Base-by-base conservation (phyloP, 192 early-diverging fungal genomes). In the Linnemannia schmuckeri region DNA sequence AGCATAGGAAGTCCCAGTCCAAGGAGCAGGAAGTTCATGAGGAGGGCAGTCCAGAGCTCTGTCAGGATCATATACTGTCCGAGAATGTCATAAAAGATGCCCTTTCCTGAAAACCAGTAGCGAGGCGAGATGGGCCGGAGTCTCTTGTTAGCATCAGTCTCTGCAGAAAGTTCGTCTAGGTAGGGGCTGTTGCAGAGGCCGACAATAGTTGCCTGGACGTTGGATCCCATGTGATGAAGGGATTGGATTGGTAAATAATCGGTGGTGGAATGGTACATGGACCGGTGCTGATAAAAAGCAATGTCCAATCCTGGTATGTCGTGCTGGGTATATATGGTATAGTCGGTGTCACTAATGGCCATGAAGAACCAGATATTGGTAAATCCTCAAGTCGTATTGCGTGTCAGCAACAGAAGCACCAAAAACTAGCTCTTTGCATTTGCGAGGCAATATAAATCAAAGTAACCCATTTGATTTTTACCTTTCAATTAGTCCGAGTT, bases 281-380 rank as follows among this genome's bases (percentile, higher is more conserved):
- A 90, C 75, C 94, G 88, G 69, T 83, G 90, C 66, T 90, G 89
- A 9, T 93, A 93, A 37, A 95, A 94, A 0, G 94, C 93, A 79
- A 95, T 86, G 70, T 95, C 94, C 4, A 95, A 77, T 0, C 94
- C 94, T 15, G 93, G 94, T 9, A 93, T 75, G 20, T 90, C 92
- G 70, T 93, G 89, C 37, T 81, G 71, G 24, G 54, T 70, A 81
- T 93, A 95, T 30, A 92, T 78, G 17, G 85, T 88, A 78, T 92
- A 95, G 88, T 95, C 94, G 8, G 94, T 95, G 66, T 92, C 93
- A 54, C 91, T 92, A 73, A 54, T 6, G 12, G 20, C 22, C 55
- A 66, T 12, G 30, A 3, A 66, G n/a, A 18, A 76, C 54, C 57
- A 22, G 37, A 40, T 35, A 35, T 47, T 17, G n/a, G 27, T 24